These are phyloP conservation scores for Suillus lakei DNA, from an alignment of 768 basidiomycete species.

Conservation along the genomic window DNA sequence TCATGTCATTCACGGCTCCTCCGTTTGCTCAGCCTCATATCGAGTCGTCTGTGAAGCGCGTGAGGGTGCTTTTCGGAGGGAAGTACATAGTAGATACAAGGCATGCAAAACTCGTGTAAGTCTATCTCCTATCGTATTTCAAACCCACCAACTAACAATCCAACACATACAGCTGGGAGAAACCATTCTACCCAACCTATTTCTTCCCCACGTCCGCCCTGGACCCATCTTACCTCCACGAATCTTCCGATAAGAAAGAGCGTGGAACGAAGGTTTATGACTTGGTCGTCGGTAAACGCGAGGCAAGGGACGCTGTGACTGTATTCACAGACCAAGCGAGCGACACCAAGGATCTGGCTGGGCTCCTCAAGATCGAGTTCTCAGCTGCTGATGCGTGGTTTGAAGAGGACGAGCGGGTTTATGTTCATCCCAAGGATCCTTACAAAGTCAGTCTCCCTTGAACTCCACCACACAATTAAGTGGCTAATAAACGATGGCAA, in stretches of 20 bases:
- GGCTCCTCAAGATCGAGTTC: constrained; percentile 55
- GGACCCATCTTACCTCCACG: constrained; percentile 44
- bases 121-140: too few relatives aligned
- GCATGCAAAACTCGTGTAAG: constrained; percentile 50
- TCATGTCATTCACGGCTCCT: constrained; percentile 21
- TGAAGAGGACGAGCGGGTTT: constrained; percentile 62
- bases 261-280: constrained; percentile 47
- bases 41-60: background rate
- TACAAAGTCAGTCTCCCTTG: constrained; percentile 54
- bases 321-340: constrained; percentile 33
- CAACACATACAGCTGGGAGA: constrained; percentile 52
- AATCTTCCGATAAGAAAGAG: constrained; percentile 33
- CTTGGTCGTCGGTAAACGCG: constrained; percentile 46
- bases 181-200: constrained; percentile 56
- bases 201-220: constrained; percentile 56
- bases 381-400: constrained; percentile 48
- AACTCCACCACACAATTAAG: background rate
- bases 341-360: constrained; percentile 42
- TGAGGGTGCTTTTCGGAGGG: constrained; percentile 45
- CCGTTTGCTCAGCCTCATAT: constrained; percentile 37
- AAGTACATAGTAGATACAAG: constrained; percentile 57
- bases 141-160: too few relatives aligned
- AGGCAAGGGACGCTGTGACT: constrained; percentile 45
- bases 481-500: background rate
- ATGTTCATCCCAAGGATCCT: constrained; percentile 66